Percentiles rank a stretch among this genome's conserved stretches.
These are phyloP conservation scores for Yamadazyma tumulicola DNA, from an alignment of 805 yeast genomes.

Conservation along the genomic window DNA sequence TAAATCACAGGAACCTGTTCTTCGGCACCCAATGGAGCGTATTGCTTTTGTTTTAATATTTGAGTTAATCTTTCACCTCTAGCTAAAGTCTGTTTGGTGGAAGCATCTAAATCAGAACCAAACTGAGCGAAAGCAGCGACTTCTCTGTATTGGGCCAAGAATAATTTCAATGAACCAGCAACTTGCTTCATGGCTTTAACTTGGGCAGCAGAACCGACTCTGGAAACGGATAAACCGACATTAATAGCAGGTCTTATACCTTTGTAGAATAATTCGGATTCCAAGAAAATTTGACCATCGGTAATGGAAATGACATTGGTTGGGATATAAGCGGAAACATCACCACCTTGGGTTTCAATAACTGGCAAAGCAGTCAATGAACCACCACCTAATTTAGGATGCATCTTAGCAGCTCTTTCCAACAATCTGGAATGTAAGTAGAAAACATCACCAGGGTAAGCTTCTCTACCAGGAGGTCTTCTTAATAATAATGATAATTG, in stretches of 20 bases:
- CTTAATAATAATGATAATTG: constrained; percentile 96
- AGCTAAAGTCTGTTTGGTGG: constrained; percentile 96
- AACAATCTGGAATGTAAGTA: constrained; percentile 91
- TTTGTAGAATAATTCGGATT: constrained; percentile 97
- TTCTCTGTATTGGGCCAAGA: constrained; percentile 99
- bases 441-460: constrained; percentile 96
- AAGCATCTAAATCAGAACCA: constrained; percentile 99
- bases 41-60: constrained; percentile 97
- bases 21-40: constrained; percentile 95
- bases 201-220: constrained; percentile 99
- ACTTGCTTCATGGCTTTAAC: constrained; percentile 99
- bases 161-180: constrained; percentile 99
- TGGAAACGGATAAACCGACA: constrained; percentile 99
- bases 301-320: constrained; percentile 97
- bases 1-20: constrained; percentile 97
- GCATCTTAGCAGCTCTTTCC: constrained; percentile 98
- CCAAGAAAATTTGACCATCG: constrained; percentile 66
- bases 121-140: constrained; percentile 99
- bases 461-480: constrained; percentile 97
- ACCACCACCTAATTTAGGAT: constrained; percentile 85
- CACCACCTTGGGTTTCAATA: constrained; percentile 99
- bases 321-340: constrained; percentile 39
- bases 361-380: constrained; percentile 94
- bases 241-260: constrained; percentile 99
- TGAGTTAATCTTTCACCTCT: constrained; percentile 99